Evolutionary conservation across 345 rosid species (phyloP), one percentile per base, ranked within the genome.

Genomic region (Brassica nigra): DNA sequence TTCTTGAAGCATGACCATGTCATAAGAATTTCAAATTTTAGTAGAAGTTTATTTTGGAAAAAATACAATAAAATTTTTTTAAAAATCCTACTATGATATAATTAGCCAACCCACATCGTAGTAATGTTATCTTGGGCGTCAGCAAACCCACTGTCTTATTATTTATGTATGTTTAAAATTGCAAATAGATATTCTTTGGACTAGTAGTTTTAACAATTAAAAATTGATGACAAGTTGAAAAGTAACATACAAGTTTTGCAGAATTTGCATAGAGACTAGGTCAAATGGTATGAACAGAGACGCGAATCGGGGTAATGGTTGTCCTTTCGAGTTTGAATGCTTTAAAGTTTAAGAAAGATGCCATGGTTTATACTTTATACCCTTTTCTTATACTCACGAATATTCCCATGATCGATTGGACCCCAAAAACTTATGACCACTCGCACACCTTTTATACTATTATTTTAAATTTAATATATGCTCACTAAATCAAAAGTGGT

Each of bases 351-450:
- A n/a, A 11, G 44, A 29, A 72, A 78, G 68, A 78, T 78, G 82
- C 77, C 62, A n/a, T 57, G 82, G 82, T 78, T 78, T 78, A 78
- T 78, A 55, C 81, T 71, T 78, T 78, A 78, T 78, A 39, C 81
- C 61, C 6, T 72, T 28, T 28, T 62, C 59, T 66, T 28, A 47
- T 39, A 2, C 37, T 39, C 49, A 8, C 10, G 77, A 78, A 78
- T 78, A 78, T 78, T 71, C 69, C 77, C 36, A 78, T 5, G 57
- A 49, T 49, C 57, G 57, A 49, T 49, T 54, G 33, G 76, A 69
- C 63, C 28, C 47, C 10, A 11, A 9, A 47, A 12, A 58, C 61
- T 76, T 47, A 44, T 63, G 31, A 49, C 64, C 54, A 77, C 27
- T 77, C 54, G 18, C 18, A 18, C 18, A 18, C 18, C 18, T 18